These are phyloP conservation scores for Strobilomyces echinocephalus DNA, from an alignment of 768 basidiomycete genomes.

Conservation along the genomic window DNA sequence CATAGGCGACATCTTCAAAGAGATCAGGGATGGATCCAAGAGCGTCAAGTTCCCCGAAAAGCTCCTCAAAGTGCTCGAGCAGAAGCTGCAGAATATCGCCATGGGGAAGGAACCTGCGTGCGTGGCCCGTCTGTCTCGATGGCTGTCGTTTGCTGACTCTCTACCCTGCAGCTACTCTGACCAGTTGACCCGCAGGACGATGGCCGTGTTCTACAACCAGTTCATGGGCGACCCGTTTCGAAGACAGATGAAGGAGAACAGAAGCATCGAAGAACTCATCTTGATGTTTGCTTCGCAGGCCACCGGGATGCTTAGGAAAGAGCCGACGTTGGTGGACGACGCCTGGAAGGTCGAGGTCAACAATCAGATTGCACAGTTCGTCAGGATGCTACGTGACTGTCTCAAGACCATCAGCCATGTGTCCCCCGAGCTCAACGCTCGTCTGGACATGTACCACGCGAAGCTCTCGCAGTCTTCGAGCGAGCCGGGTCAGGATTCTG, in stretches of 20 bases:
- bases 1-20: slow-evolving; percentile 78
- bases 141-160: slow-evolving; percentile 3
- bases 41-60: slow-evolving; percentile 94
- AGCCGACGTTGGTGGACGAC: slow-evolving; percentile 75
- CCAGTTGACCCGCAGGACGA: slow-evolving; percentile 81
- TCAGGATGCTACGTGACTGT: slow-evolving; percentile 79
- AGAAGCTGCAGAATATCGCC: slow-evolving; percentile 85
- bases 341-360: slow-evolving; percentile 93
- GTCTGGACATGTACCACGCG: slow-evolving; percentile 78
- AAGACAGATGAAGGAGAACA: slow-evolving; percentile 89
- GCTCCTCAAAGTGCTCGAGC: slow-evolving; percentile 84
- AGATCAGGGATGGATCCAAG: slow-evolving; percentile 71
- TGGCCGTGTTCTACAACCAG: slow-evolving; percentile 90
- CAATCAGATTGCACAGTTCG: slow-evolving; percentile 85
- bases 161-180: slow-evolving; percentile 61
- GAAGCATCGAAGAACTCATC: slow-evolving; percentile 96
- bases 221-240: slow-evolving; percentile 83
- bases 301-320: slow-evolving; percentile 83
- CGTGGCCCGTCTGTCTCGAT: slow-evolving; percentile 32
- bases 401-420: slow-evolving; percentile 70
- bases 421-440: slow-evolving; percentile 73
- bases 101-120: slow-evolving; percentile 90
- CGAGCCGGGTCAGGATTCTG: slow-evolving; percentile 65
- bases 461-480: slow-evolving; percentile 65
- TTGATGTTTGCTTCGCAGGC: slow-evolving; percentile 93